Base-by-base conservation (phyloP, 2,329 filamentous ascomycete genomes). In the Akanthomyces muscarius region DNA sequence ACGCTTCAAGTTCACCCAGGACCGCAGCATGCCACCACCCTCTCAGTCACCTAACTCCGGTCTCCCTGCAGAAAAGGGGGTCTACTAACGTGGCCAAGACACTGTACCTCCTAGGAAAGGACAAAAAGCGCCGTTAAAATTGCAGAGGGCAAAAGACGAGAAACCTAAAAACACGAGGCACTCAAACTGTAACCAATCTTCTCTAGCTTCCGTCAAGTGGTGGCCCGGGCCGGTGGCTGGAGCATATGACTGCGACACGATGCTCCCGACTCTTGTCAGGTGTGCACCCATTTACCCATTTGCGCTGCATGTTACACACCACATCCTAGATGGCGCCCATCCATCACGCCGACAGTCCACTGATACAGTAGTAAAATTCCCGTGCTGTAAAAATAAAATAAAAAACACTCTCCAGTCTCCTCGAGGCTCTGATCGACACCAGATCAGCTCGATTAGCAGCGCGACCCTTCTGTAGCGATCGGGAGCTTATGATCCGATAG, bases 191-290 rank as follows among this genome's bases (percentile, higher is more conserved):
- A 38, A 25, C 25, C 38, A 30, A 25, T 36, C 13, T 14, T 23
- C 44, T n/a, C 13, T 25, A 47, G 44, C 55, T 47, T 11, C 23
- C 45, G 33, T 28, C 21, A 44, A n/a, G n/a, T 30, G 38, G 28
- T 47, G 30, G 60, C 16, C 52, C 42, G 16, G 16, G 44, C 28
- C 18, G 14, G 45, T 59, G 56, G 56, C 38, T 52, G 38, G 48
- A 21, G 16, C 60, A 62, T 30, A 42, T 56, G 52, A 62, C 60
- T 54, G 4, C 33, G 28, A 56, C 51, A 62, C 60, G 60, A 61
- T 51, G 44, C 42, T 56, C 23, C 41, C 5, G 8, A 7, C 5
- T 38, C 16, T 18, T 45, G 41, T 61, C 50, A 61, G 28, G 25
- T 54, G 58, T 61, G 41, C 57, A 52, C 23, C 59, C 59, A 21